Conservation (phyloP, 1,284 basidiomycete species). For the Vanrija sp. region DNA sequence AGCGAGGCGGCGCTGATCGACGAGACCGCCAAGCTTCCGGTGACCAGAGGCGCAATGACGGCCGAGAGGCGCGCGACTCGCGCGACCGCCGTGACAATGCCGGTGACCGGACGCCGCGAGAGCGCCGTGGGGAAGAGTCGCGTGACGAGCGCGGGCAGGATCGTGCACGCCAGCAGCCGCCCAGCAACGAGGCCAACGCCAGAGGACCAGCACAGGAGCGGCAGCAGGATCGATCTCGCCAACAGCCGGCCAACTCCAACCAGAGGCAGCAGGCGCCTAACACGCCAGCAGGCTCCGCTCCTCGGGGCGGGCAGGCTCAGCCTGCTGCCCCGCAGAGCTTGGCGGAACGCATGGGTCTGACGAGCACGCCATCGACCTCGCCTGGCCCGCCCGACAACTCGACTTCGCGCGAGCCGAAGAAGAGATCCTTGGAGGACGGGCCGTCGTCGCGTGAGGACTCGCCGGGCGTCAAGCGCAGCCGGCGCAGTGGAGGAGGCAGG, state of each 20-base stretch:
- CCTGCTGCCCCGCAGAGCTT: background rate
- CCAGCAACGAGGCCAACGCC: no score
- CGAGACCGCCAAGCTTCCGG: no score
- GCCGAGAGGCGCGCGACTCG: background rate
- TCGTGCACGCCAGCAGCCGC: no score
- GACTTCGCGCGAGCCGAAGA: background rate
- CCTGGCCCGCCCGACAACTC: background rate
- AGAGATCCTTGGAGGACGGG: constrained; percentile 1
- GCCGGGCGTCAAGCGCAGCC: constrained; percentile 1
- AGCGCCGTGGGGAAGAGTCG: no score
- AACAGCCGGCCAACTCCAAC: no score
- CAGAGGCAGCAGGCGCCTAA: no score
- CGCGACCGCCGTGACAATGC: background rate
- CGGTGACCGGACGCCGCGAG: background rate
- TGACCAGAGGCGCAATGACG: background rate
- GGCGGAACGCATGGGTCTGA: constrained; percentile 5
- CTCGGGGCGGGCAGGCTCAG: no score
- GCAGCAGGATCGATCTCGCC: no score
- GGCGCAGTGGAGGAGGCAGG: background rate
- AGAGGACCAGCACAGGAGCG: no score
- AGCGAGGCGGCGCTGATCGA: background rate
- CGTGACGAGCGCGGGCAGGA: no score
- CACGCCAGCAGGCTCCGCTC: no score
- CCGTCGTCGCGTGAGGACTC: constrained; percentile 7
- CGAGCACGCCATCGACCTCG: background rate